Evolutionary conservation across 768 basidiomycete species (phyloP).

Genomic region (Lanmaoa pseudosensibilis): DNA sequence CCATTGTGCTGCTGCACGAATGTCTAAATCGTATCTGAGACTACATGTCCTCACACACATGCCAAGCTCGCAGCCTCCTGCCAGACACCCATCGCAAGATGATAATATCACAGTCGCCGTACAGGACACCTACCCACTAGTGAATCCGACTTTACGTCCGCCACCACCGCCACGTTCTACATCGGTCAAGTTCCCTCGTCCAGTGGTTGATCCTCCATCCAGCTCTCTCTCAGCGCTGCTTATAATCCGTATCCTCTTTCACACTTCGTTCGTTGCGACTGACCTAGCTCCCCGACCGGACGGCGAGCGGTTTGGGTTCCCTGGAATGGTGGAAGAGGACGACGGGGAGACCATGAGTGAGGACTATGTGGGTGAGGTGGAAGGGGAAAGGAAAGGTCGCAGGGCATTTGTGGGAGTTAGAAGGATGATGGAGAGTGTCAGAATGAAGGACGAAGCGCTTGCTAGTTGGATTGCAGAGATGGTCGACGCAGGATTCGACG

Average conservation of each 20-base stretch:
- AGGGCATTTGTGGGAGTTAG: constrained; percentile 66
- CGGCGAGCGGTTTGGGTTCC: constrained; percentile 89
- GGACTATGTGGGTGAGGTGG: constrained; percentile 46
- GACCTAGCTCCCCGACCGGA: constrained; percentile 70
- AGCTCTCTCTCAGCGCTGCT: constrained; percentile 79
- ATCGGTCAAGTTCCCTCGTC: constrained; percentile 56
- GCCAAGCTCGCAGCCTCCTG: constrained; percentile 52
- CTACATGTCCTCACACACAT: constrained; percentile 79
- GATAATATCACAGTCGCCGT: constrained; percentile 71
- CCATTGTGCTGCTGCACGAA: constrained; percentile 51
- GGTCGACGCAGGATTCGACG: constrained; percentile 48
- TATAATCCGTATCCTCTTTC: constrained; percentile 80
- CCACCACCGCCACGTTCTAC: constrained; percentile 71
- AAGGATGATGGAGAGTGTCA: constrained; percentile 60
- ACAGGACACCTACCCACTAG: constrained; percentile 54
- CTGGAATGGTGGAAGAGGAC: constrained; percentile 75
- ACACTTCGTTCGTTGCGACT: constrained; percentile 68
- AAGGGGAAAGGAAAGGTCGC: constrained; percentile 71
- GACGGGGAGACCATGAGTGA: constrained; percentile 56
- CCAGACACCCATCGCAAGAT: constrained; percentile 68
- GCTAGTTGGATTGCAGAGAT: constrained; percentile 62
- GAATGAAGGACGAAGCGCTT: constrained; percentile 61
- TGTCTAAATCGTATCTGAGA: constrained; percentile 53
- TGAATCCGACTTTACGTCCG: constrained; percentile 64
- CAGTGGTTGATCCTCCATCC: constrained; percentile 64